A percentile compares a stretch with the other conserved stretches of the same genome.
Evolutionary conservation across 225 moss, liverwort and hornwort species (phyloP).

Genomic region (Lunularia cruciata): DNA sequence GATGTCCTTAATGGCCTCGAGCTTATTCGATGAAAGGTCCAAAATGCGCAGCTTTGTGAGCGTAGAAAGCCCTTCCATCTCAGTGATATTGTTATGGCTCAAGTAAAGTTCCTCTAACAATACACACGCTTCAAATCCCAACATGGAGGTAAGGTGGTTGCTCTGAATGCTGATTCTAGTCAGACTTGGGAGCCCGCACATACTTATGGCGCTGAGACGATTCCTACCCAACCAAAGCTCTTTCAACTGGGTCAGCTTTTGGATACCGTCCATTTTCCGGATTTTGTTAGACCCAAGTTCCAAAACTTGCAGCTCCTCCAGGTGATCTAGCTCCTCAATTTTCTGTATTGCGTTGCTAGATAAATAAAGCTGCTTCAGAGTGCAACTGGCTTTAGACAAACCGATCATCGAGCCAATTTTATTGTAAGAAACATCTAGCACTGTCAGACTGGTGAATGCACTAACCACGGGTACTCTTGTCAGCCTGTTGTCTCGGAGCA

Average conservation of each 20-base stretch:
- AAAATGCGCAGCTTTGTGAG: slow-evolving; percentile 74
- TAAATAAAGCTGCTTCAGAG: slow-evolving; percentile 61
- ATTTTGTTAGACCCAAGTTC: slow-evolving; percentile 93
- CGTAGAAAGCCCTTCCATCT: slow-evolving; percentile 87
- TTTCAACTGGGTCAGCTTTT: slow-evolving; percentile 60
- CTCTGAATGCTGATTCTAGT: slow-evolving; percentile 82
- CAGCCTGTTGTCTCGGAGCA: slow-evolving; percentile 88
- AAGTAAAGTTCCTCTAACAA: slow-evolving; percentile 84
- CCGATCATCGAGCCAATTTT: slow-evolving; percentile 66
- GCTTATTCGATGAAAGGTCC: slow-evolving; percentile 85
- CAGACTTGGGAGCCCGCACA: slow-evolving; percentile 77
- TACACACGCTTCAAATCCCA: slow-evolving; percentile 82
- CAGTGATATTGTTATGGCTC: slow-evolving; percentile 84
- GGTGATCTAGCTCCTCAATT: slow-evolving; percentile 80
- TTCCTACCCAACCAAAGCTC: slow-evolving; percentile 95
- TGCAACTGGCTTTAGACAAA: slow-evolving; percentile 47
- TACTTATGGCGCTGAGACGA: slow-evolving; percentile 65
- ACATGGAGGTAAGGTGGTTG: slow-evolving; percentile 90
- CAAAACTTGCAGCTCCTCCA: slow-evolving; percentile 63
- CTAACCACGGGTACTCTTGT: slow-evolving; percentile 55
- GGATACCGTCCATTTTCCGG: slow-evolving; percentile 78
- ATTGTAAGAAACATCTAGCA: slow-evolving; percentile 91
- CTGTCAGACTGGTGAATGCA: slow-evolving; percentile 51
- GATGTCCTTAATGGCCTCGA: slow-evolving; percentile 60
- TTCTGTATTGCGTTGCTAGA: slow-evolving; percentile 73